Evolutionary conservation across 2,329 filamentous ascomycete species (phyloP).

Genomic region (Aureobasidium sp.): DNA sequence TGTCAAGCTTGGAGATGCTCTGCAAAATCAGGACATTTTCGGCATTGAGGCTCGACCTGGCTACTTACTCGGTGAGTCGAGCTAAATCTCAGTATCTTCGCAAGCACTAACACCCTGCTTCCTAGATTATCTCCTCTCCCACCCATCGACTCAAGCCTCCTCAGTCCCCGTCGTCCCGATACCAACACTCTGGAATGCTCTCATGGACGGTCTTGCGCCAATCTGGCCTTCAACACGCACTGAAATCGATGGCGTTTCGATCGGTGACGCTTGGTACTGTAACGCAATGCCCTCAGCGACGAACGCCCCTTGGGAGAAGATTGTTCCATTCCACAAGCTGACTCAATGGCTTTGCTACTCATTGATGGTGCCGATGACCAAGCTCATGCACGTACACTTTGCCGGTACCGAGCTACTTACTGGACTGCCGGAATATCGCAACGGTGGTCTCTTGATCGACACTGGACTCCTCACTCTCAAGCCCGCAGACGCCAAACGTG

Average conservation of each 20-base stretch:
- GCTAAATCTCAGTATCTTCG: neutral
- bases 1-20: constrained; percentile 62
- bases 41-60: constrained; percentile 77
- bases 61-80: constrained; percentile 73
- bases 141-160: constrained; percentile 80
- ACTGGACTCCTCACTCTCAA: constrained; percentile 74
- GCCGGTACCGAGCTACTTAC: constrained; percentile 77
- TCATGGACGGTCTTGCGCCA: constrained; percentile 75
- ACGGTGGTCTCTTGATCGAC: constrained; percentile 81
- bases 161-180: constrained; percentile 81
- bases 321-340: constrained; percentile 87
- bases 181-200: constrained; percentile 79
- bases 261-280: constrained; percentile 94
- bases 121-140: constrained; percentile 81
- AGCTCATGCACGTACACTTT: constrained; percentile 70
- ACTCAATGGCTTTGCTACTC: constrained; percentile 95
- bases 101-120: constrained; percentile 13
- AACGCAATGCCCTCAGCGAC: constrained; percentile 69
- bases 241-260: constrained; percentile 72
- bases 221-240: constrained; percentile 90
- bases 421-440: constrained; percentile 84
- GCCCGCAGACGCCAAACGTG: constrained; percentile 57
- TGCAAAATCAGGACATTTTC: constrained; percentile 76
- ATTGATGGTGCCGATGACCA: constrained; percentile 83
- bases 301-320: constrained; percentile 64